Percentiles rank a stretch among this genome's conserved stretches.
Evolutionary conservation across 441 rosid species (phyloP).

Genomic region (Theobroma grandiflorum): DNA sequence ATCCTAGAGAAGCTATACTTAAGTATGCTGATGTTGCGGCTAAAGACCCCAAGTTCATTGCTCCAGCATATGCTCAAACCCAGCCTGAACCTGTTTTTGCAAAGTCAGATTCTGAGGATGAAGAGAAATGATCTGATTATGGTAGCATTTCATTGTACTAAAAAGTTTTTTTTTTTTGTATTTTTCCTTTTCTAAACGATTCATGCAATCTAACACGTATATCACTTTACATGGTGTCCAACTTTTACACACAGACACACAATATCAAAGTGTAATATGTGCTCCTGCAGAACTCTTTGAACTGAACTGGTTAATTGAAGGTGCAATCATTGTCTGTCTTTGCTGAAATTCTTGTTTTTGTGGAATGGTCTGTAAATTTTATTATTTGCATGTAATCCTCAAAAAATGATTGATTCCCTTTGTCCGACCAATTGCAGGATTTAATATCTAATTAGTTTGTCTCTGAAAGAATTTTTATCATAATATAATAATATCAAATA

Average conservation of each 20-base stretch:
- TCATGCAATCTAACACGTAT: background rate
- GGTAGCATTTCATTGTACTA: background rate
- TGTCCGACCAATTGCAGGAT: background rate
- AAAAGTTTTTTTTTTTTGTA: background rate
- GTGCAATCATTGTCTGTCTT: background rate
- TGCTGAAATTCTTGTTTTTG: background rate
- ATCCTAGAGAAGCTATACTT: constrained; percentile 97
- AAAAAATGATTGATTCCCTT: background rate
- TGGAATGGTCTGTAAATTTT: constrained; percentile 8
- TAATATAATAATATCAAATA: background rate
- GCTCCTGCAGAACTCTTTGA: background rate
- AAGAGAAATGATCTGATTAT: constrained; percentile 53
- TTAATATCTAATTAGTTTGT: background rate
- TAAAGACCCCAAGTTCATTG: constrained; percentile 91
- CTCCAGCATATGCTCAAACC: constrained; percentile 91
- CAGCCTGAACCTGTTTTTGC: constrained; percentile 92
- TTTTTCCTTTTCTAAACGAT: background rate
- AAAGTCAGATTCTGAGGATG: constrained; percentile 88
- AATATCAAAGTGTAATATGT: background rate
- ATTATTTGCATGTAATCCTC: background rate
- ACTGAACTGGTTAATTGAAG: constrained; percentile 13
- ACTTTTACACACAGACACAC: too few species aligned
- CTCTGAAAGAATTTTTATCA: background rate
- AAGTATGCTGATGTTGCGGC: constrained; percentile 95
- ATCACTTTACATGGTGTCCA: background rate